A percentile compares a stretch with the other conserved stretches of the same genome.
Evolutionary conservation across 768 basidiomycete genomes (phyloP).

Genomic region (Cystofilobasidium capitatum): DNA sequence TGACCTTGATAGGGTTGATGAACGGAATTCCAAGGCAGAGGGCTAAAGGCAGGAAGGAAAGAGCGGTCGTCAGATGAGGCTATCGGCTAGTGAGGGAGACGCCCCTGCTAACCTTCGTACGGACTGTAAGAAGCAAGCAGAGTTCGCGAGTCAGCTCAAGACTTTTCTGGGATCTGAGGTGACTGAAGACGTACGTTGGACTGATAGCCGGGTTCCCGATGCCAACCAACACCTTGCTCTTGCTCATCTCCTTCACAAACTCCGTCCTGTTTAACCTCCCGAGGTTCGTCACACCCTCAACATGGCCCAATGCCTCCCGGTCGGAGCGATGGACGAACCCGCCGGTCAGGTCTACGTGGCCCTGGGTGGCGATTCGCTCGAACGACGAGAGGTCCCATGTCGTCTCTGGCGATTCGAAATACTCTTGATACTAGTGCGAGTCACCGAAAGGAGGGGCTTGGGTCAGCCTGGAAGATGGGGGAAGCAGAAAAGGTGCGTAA

Average conservation of each 20-base stretch:
- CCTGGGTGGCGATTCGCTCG: neutral
- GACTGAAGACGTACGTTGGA: slow-evolving; percentile 17
- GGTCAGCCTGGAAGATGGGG: neutral
- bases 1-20: slow-evolving; percentile 36
- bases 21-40: slow-evolving; percentile 33
- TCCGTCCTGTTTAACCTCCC: neutral
- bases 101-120: slow-evolving; percentile 2
- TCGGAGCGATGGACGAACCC: slow-evolving; percentile 12
- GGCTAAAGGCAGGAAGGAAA: neutral
- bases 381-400: slow-evolving; percentile 10
- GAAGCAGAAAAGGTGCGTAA: neutral
- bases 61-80: neutral
- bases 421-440: slow-evolving; percentile 12
- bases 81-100: neutral
- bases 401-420: slow-evolving; percentile 12
- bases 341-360: slow-evolving; percentile 4
- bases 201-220: slow-evolving; percentile 23
- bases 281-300: slow-evolving; percentile 23
- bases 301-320: neutral
- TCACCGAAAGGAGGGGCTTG: neutral
- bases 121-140: neutral
- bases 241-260: slow-evolving; percentile 16
- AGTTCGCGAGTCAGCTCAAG: neutral
- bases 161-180: too few species aligned
- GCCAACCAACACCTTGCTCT: slow-evolving; percentile 24